Base-by-base conservation (phyloP, 164 flowering plant genomes). In the Magnolia sinica region DNA sequence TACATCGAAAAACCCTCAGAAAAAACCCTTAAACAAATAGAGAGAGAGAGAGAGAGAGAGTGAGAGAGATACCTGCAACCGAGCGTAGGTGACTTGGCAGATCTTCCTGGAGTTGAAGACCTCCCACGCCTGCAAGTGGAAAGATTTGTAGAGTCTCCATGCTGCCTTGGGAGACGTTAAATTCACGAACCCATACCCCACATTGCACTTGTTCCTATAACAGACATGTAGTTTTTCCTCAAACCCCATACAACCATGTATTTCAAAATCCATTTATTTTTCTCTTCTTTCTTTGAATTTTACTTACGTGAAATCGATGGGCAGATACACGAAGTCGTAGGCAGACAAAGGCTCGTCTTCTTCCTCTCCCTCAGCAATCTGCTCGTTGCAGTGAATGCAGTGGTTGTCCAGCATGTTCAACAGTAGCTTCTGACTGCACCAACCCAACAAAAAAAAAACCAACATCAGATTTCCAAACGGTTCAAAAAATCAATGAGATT, bases 141-240 rank as follows among this genome's bases (percentile, higher is more conserved):
- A 92, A 13, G 96, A 90, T 79, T 91, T 93, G 89, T 93, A 90
- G 8, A 95, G 87, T 80, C 95, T 90, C 89, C 81, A 81, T 20
- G 96, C 85, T 0, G 98, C 98, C 79, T 93, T 83, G 3, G 98
- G 95, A 2, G 98, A 84, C 0, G 98, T 95, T 83, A 93, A 80
- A 86, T 95, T 93, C 87, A 93, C 98, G 74, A 95, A 93, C 80
- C 98, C 98, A 83, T 95, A 95, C 72, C 98, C 98, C 77, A 95
- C 96, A 81, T 95, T 95, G 87, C 98, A 95, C 81, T 93, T 95
- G 90, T 95, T 95, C 76, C 98, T 95, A 76, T 24, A 2, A 55
- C 61, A 55, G 18, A 55, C 61, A 55, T 55, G 61, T 55, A 10
- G 13, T 55, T 55, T 10, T 55, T 55, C 61, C 22, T 69, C 29